Percentiles rank a stretch among this genome's conserved stretches.
Conservation (phyloP, 2,329 filamentous ascomycete species). For the Claviceps fusiformis region DNA sequence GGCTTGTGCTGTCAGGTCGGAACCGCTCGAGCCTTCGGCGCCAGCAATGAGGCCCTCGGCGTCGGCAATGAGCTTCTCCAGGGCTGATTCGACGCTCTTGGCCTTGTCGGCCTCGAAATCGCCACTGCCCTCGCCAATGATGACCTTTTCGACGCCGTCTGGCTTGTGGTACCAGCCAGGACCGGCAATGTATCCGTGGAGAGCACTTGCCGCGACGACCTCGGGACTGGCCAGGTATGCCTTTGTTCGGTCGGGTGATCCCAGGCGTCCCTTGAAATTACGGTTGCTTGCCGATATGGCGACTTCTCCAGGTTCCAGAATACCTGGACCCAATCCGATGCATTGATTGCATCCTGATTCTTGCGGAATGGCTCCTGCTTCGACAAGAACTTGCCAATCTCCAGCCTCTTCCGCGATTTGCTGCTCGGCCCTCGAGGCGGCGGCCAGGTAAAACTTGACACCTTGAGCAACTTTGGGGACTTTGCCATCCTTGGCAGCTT, state of each 20-base stretch:
- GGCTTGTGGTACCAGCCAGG: constrained; percentile 69
- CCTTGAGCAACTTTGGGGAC: constrained; percentile 58
- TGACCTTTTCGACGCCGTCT: constrained; percentile 51
- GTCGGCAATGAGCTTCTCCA: constrained; percentile 58
- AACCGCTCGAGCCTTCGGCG: constrained; percentile 32
- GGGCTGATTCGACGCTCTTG: constrained; percentile 48
- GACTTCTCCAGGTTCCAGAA: constrained; percentile 74
- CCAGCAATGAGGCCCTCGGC: constrained; percentile 48
- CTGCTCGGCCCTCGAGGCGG: constrained; percentile 68
- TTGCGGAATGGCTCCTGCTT: constrained; percentile 19
- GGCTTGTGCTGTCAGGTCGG: background rate
- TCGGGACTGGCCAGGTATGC: constrained; percentile 67
- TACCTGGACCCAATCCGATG: constrained; percentile 67
- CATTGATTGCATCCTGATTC: constrained; percentile 49
- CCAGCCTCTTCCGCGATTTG: constrained; percentile 60
- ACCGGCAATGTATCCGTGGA: constrained; percentile 57
- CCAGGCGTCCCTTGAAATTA: constrained; percentile 61
- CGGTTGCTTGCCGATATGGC: constrained; percentile 82
- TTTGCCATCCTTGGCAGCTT: constrained; percentile 36
- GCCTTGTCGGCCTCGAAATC: constrained; percentile 33
- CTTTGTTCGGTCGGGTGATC: background rate
- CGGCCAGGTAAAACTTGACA: constrained; percentile 78
- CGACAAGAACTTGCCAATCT: constrained; percentile 60
- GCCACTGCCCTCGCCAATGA: constrained; percentile 59
- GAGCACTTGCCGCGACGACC: constrained; percentile 79